Base-by-base conservation (phyloP, 108 stramenopile species). In the Licmophora abbreviata region DNA sequence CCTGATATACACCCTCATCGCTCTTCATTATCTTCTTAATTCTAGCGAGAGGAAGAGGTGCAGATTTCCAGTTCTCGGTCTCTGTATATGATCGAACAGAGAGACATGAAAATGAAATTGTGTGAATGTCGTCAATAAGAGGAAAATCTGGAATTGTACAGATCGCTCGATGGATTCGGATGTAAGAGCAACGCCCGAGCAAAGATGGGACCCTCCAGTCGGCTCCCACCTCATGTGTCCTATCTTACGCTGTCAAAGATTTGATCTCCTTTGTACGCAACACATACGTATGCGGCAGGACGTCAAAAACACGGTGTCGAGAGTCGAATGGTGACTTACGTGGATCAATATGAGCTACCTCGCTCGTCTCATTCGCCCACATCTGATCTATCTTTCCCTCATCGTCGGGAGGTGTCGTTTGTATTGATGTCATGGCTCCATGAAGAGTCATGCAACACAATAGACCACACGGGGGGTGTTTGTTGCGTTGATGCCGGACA, bases 21-120 rank as follows among this genome's bases (percentile, higher is more conserved):
- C 70, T 77, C 62, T 96, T 96, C 95, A 96, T 96, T 51, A 96
- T 96, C 41, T 94, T 88, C 76, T 96, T 96, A 53, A 96, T 89
- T 22, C 93, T 68, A 7, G 93, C 93, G 40, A 96, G 69, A 4
- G 88, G 88, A 4, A 89, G 68, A 14, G 61, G 53, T 35, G 73
- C 71, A 17, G 57, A 63, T 54, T 78, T 81, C 79, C 79, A 81
- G 45, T 81, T 81, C 57, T 79, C 77, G 4, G 68, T 29, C 44
- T 20, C 66, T 67, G 53, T 40, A 2, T 9, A 4, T 25, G 38
- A 40, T 20, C 15, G 9, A 11, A 11, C 12, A 12, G 34, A 35
- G 12, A 35, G 34, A 11, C 12, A 11, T 35, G 34, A 35, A 35
- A 12, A 35, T 11, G 34, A 35, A 12, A 12, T 35, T 35, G 34